Evolutionary conservation across 73 alveolate species (phyloP), one percentile per base, ranked within the genome.

Genomic region (Paramecium biaurelia): DNA sequence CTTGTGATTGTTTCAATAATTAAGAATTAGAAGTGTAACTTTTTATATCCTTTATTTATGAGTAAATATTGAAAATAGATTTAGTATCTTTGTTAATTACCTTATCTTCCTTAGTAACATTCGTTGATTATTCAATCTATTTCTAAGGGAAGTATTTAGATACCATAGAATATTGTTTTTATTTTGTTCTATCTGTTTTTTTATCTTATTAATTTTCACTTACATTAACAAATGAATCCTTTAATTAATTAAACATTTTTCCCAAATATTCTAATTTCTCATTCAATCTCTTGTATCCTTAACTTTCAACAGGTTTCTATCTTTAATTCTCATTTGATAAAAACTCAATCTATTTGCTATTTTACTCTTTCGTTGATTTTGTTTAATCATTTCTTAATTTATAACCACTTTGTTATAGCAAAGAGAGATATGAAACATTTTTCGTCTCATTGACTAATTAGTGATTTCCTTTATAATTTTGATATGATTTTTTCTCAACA

Each of bases 221-320:
- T 5, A n/a, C 68, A 38, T 23, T 79, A n/a, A 7, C 49, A 9
- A 42, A 14, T 2, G 45, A 14, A 24, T 32, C 45, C 26, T 79
- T 79, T 7, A 79, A 20, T 9, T 45, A 10, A 43, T 42, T 43
- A 41, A 79, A n/a, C 30, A 24, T 42, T 23, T 38, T 79, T 45
- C 43, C 90, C 18, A 79, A 42, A 79, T 30, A 20, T 18, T 79
- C 34, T 3, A 79, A 63, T 42, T 79, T 79, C 10, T 79, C 90
- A 79, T 79, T 32, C 42, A 43, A 32, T 43, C 34, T 79, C 90
- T 79, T 79, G 12, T 79, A 53, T 18, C 34, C 10, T 7, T 53
- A 18, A 53, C 32, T 53, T 53, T 53, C 68, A 18, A 21, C 3
- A 18, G 68, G 34, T 53, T 23, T 53, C 5, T 53, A 20, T 53